Base-by-base conservation (phyloP, 2,329 filamentous ascomycete genomes). In the Tympanopsis confertula region DNA sequence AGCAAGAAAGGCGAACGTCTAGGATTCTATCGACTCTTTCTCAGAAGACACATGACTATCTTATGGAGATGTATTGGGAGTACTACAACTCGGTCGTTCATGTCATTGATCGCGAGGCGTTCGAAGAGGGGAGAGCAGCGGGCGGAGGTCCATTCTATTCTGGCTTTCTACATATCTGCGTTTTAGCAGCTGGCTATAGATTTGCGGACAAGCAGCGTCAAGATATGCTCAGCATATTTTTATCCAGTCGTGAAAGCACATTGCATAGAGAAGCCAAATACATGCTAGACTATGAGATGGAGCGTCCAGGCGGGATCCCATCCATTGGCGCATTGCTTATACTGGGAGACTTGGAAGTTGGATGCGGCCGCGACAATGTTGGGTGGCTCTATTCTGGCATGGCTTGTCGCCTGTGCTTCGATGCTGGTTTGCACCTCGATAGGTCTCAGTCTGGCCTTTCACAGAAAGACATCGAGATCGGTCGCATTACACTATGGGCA, bases 301-400 rank as follows among this genome's bases (percentile, higher is more conserved):
- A 73, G 46, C 52, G 62, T 4, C 66, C 68, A 1, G 67, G 66
- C 12, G 68, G 68, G 0, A 64, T 73, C 20, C 62, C 69, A 4
- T 66, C 62, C 17, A 66, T 73, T 2, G 67, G 70, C 38, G 69
- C 66, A 0, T 53, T 73, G 13, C 49, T 73, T 13, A 48, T 73
- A 3, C 54, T 74, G 3, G 65, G 68, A 4, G 69, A 73, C 41
- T 50, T 72, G 4, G 69, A 74, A 45, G 71, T 65, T 40, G 66
- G 65, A 37, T 63, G 71, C 14, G 69, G 69, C 3, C 54, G 69
- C 37, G 69, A 73, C 38, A 68, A 69, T 38, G 57, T 66, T 1
- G 69, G 68, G 3, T 72, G 69, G 69, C 65, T 73, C 55, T 71
- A 71, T 48, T 61, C 63, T 4, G 68, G 58, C 13, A 65, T 65